These are phyloP conservation scores for Agaricales sp. DNA, from an alignment of 1,284 basidiomycete species.

Conservation along the genomic window DNA sequence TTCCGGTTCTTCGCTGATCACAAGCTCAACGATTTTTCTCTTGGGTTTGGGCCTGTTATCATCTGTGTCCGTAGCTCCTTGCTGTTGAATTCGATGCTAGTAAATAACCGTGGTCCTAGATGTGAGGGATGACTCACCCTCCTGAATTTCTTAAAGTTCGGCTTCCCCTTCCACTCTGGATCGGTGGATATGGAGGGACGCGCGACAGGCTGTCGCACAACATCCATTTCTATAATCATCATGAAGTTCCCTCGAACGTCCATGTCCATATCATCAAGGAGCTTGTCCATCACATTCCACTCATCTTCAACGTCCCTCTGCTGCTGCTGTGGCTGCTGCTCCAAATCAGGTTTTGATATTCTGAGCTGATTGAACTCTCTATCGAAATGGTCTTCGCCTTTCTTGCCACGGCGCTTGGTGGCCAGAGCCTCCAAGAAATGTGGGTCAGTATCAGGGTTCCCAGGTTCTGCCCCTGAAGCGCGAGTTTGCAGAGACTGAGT, in stretches of 20 bases:
- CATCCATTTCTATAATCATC: slow-evolving; percentile 66
- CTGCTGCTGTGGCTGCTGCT: slow-evolving; percentile 18
- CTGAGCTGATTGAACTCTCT: slow-evolving; percentile 76
- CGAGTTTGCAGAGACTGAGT: slow-evolving; percentile 14
- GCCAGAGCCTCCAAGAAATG: slow-evolving; percentile 66
- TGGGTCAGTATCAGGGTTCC: slow-evolving; percentile 53
- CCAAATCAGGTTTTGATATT: slow-evolving; percentile 60
- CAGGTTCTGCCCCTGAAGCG: slow-evolving; percentile 22
- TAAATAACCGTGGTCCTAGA: too few species aligned
- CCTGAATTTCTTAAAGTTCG: slow-evolving; percentile 85
- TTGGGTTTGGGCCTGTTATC: not conserved
- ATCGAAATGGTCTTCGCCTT: slow-evolving; percentile 65
- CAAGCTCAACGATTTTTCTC: not conserved
- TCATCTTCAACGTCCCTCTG: slow-evolving; percentile 31
- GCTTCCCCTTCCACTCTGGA: slow-evolving; percentile 44
- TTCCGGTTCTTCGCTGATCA: not conserved
- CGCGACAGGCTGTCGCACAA: slow-evolving; percentile 20
- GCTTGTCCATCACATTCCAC: slow-evolving; percentile 36
- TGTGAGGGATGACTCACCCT: too few species aligned
- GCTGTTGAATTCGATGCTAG: too few species aligned
- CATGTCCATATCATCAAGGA: slow-evolving; percentile 63
- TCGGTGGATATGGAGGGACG: too few species aligned
- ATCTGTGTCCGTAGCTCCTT: too few species aligned
- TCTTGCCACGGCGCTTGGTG: slow-evolving; percentile 63
- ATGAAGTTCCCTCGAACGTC: slow-evolving; percentile 77